These are phyloP conservation scores for Penicillium egyptiacum DNA, from an alignment of 495 filamentous ascomycete species.

Conservation along the genomic window DNA sequence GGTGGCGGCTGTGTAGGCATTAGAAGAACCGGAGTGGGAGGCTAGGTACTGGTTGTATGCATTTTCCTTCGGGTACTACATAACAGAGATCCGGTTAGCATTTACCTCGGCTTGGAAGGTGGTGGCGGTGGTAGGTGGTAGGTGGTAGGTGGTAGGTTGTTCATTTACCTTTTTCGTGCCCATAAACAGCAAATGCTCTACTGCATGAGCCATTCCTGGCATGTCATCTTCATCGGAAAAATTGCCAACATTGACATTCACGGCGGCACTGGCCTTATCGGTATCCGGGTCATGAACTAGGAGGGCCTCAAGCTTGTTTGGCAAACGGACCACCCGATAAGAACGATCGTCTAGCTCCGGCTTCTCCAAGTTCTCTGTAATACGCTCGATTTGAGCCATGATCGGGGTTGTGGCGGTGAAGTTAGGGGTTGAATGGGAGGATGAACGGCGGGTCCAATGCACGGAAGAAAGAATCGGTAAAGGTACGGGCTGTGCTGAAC, in stretches of 20 bases:
- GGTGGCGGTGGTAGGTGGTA: neutral
- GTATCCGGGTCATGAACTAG: slow-evolving; percentile 93
- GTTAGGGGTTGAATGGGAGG: slow-evolving; percentile 23
- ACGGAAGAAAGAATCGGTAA: slow-evolving; percentile 25
- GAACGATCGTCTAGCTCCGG: slow-evolving; percentile 84
- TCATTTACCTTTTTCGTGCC: slow-evolving; percentile 82
- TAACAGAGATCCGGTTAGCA: slow-evolving; percentile 17
- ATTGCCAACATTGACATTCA: slow-evolving; percentile 95
- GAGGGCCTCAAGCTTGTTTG: slow-evolving; percentile 90
- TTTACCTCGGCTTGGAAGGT: neutral
- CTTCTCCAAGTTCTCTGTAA: slow-evolving; percentile 81
- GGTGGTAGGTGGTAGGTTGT: neutral
- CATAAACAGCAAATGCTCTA: slow-evolving; percentile 97
- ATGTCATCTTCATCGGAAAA: slow-evolving; percentile 89
- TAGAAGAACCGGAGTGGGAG: slow-evolving; percentile 84
- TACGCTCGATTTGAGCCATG: slow-evolving; percentile 58
- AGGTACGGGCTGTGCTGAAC: slow-evolving; percentile 13
- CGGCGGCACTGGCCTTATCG: slow-evolving; percentile 92
- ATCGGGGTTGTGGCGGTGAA: slow-evolving; percentile 27
- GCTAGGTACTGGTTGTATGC: slow-evolving; percentile 93
- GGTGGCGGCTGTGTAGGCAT: slow-evolving; percentile 90
- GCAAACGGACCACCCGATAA: slow-evolving; percentile 82
- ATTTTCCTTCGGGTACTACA: slow-evolving; percentile 88
- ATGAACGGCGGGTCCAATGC: slow-evolving; percentile 21
- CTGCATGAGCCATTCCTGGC: slow-evolving; percentile 90